Conservation (phyloP, 2,329 filamentous ascomycete genomes). For the Xylaria multiplex region DNA sequence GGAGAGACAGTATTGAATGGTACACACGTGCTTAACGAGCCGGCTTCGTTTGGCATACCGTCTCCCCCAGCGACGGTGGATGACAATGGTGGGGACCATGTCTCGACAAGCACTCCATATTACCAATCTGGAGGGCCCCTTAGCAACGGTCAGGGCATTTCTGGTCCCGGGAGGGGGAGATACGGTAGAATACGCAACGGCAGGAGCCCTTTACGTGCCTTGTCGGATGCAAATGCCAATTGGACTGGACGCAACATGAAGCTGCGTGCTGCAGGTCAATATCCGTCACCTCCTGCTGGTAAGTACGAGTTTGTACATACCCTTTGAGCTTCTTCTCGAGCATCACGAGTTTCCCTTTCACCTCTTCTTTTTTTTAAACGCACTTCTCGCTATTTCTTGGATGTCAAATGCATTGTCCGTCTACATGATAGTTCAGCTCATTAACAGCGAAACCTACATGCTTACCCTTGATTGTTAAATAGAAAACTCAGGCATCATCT, state of each 20-base stretch:
- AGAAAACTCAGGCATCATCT: constrained; percentile 82
- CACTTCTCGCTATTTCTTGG: not conserved
- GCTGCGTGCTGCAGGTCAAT: constrained; percentile 56
- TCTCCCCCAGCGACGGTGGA: constrained; percentile 50
- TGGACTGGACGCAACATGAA: constrained; percentile 64
- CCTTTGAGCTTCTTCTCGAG: not conserved
- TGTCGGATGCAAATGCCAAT: constrained; percentile 67
- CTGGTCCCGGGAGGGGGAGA: constrained; percentile 84
- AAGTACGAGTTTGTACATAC: constrained; percentile 44
- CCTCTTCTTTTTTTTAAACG: not conserved
- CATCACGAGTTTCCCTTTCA: not conserved
- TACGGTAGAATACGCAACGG: constrained; percentile 75
- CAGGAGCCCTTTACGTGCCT: constrained; percentile 69
- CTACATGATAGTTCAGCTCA: not conserved
- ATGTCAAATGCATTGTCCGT: not conserved
- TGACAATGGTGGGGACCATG: constrained; percentile 50
- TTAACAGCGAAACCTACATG: constrained; percentile 6
- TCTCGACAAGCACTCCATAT: constrained; percentile 50
- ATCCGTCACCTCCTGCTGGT: constrained; percentile 55
- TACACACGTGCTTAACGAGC: constrained; percentile 54
- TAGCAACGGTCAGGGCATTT: constrained; percentile 74
- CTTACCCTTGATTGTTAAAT: constrained; percentile 44
- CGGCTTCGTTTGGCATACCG: constrained; percentile 48
- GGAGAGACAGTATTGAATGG: constrained; percentile 69
- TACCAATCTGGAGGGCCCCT: constrained; percentile 62